These are phyloP conservation scores for Mycena floridula DNA, from an alignment of 768 basidiomycete species.

Conservation along the genomic window DNA sequence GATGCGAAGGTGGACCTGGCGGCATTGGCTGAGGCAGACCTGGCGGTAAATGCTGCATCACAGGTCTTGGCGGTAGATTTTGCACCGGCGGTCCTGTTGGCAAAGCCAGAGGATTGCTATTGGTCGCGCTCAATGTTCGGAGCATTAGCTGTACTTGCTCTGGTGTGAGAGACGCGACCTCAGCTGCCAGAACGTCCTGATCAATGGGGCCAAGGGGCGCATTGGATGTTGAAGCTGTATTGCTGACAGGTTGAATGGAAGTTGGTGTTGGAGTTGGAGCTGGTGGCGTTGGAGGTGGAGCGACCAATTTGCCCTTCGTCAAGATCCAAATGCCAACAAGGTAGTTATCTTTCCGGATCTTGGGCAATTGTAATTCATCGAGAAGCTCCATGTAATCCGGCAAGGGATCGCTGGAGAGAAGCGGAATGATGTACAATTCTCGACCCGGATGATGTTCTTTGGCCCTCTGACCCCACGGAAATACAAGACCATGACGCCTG, in stretches of 20 bases:
- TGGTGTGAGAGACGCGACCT: constrained; percentile 68
- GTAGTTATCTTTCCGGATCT: constrained; percentile 53
- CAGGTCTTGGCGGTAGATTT: constrained; percentile 20
- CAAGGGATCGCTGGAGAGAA: constrained; percentile 56
- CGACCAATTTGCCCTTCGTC: constrained; percentile 69
- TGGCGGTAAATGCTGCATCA: too few relatives aligned
- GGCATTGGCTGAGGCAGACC: constrained; percentile 7
- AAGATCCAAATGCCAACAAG: constrained; percentile 85
- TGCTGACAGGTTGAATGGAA: constrained; percentile 7
- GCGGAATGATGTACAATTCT: constrained; percentile 82
- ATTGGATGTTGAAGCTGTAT: constrained; percentile 8
- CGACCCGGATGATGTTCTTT: constrained; percentile 74
- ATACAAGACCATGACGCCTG: constrained; percentile 82
- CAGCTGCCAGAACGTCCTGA: constrained; percentile 54
- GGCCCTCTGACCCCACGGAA: constrained; percentile 77
- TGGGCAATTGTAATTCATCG: constrained; percentile 69
- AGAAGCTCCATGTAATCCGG: constrained; percentile 85
- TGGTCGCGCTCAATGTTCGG: constrained; percentile 42
- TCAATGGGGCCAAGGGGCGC: constrained; percentile 27
- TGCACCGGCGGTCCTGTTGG: constrained; percentile 21
- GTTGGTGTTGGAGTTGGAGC: constrained; percentile 15
- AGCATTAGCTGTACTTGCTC: constrained; percentile 72
- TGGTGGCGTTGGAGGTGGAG: constrained; percentile 27
- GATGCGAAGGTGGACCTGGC: constrained; percentile 8
- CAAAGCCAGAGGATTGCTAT: constrained; percentile 23